These are phyloP conservation scores for Linderniella brevidens DNA, from an alignment of 257 asterid species.

Conservation along the genomic window DNA sequence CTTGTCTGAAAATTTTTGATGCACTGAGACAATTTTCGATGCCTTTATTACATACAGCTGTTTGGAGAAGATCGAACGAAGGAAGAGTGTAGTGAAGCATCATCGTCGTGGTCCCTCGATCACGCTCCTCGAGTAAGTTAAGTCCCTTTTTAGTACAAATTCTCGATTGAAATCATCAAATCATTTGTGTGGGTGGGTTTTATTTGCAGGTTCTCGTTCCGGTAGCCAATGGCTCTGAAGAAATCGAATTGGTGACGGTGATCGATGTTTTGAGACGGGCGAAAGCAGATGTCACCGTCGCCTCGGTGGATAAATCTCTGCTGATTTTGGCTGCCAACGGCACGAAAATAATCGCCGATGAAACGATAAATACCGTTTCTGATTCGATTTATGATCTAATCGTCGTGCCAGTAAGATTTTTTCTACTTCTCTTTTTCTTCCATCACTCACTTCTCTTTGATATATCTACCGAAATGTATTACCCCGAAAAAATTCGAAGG, in stretches of 20 bases:
- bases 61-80: constrained; percentile 24
- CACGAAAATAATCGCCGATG: constrained; percentile 60
- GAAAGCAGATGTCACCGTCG: constrained; percentile 49
- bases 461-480: not conserved
- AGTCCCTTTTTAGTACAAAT: not conserved
- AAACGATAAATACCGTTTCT: constrained; percentile 32
- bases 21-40: too few species aligned
- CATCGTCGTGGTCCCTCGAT: constrained; percentile 62
- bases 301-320: constrained; percentile 57
- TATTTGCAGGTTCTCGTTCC: constrained; percentile 62
- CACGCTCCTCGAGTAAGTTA: constrained; percentile 49
- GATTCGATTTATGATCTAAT: constrained; percentile 61
- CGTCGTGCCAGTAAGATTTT: constrained; percentile 44
- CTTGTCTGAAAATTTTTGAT: not conserved
- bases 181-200: constrained; percentile 5
- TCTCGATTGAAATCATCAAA: not conserved
- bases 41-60: constrained; percentile 34
- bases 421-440: not conserved
- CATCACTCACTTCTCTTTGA: not conserved
- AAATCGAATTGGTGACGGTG: constrained; percentile 59
- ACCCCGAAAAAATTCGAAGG: constrained; percentile 19
- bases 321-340: constrained; percentile 42
- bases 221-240: constrained; percentile 84
- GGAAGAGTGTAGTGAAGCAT: constrained; percentile 67
- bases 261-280: constrained; percentile 77